phyloP scores from a whole-genome alignment of 177 flowering plant genomes.

The Vitis hybrid region DNA sequence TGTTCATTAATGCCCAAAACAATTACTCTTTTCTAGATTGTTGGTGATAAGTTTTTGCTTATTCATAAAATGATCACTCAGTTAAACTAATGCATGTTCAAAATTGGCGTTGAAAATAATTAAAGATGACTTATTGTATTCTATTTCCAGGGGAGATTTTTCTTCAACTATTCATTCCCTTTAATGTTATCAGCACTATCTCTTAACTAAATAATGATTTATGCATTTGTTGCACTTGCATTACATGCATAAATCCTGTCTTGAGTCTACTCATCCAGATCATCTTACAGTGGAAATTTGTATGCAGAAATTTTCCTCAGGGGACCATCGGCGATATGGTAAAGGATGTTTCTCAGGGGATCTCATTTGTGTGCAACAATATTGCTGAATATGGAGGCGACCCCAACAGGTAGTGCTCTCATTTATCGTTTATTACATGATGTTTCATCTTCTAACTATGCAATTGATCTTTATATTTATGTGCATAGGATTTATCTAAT shows the following conservation, averaged over 20 bases:
- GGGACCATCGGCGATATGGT: constrained; percentile 97
- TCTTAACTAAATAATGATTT: not conserved
- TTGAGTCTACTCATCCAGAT: not conserved
- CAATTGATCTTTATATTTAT: not conserved
- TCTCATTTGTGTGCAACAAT: constrained; percentile 79
- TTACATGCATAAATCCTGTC: not conserved
- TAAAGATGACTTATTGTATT: too few species aligned
- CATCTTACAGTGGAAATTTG: constrained; percentile 15
- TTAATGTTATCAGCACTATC: not conserved
- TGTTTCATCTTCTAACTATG: not conserved
- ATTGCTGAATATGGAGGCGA: constrained; percentile 95
- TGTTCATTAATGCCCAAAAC: not conserved
- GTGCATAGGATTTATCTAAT: constrained; percentile 72
- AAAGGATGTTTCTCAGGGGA: constrained; percentile 76
- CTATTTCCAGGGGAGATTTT: too few species aligned
- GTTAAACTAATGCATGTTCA: too few species aligned
- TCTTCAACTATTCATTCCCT: not conserved
- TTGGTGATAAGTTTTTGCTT: too few species aligned
- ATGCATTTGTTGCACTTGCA: not conserved
- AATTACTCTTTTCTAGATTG: not conserved
- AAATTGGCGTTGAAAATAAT: too few species aligned
- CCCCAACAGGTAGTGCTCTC: constrained; percentile 69
- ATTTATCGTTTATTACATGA: not conserved
- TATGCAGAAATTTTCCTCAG: constrained; percentile 92
- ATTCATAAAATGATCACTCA: too few species aligned